Evolutionary conservation across 345 rosid genomes (phyloP), one percentile per base, ranked within the genome.

Genomic region (Linum trigynum): DNA sequence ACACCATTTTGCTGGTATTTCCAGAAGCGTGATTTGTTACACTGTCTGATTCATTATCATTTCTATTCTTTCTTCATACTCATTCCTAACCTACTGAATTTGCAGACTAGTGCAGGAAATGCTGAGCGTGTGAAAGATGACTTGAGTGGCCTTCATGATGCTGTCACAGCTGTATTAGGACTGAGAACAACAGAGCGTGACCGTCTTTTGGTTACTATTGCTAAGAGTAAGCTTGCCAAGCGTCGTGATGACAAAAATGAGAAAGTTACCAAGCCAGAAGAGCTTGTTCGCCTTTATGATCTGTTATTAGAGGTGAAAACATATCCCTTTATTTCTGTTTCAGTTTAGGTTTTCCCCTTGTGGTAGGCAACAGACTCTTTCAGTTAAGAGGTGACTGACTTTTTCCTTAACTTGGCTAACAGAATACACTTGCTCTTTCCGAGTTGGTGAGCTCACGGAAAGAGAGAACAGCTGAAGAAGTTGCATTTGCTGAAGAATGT

Each of bases 371-470:
- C 36, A 65, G 61, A 39, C 39, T 62, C 11, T 57, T 57, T 51
- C 58, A 11, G 38, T 7, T 60, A 23, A 23, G 62, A 14, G 58
- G 17, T 72, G 38, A 41, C 78, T 60, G 41, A 74, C 40, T n/a
- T 62, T 37, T 58, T 50, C 11, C 59, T 43, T 64, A 57, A 57
- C 55, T 42, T 48, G 75, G 61, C 40, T 73, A 36, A 74, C 94
- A 95, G 97, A 95, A 91, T 81, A 84, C 85, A n/a, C 76, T 87
- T 73, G 99, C 91, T 82, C 91, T 95, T 65, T 89, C 94, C 71
- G 99, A 95, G 81, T 90, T 95, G 65, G 85, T 95, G 72, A 91
- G 95, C 77, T 95, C 99, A 55, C 95, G 95, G 77, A 84, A 97
- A 81, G 96, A 95, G 72, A 81, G 84, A 73, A 95, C 81, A 75